Percentiles rank a stretch among this genome's conserved stretches.
Evolutionary conservation across 352 stramenopile species (phyloP).

Genomic region (Phytopythium delawarense): DNA sequence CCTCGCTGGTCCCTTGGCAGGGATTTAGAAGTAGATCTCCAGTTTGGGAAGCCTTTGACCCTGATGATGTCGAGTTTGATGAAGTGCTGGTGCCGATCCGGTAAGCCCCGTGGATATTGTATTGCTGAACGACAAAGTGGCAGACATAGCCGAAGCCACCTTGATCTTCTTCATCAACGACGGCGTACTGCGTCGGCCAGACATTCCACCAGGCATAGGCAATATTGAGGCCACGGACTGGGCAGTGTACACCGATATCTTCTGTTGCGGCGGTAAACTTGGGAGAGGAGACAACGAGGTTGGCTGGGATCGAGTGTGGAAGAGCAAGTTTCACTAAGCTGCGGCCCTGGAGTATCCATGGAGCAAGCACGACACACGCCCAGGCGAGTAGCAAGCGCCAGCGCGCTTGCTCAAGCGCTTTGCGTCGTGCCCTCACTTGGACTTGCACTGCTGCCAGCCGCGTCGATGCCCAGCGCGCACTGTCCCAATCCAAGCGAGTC

Average conservation of each 20-base stretch:
- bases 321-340: slow-evolving; percentile 26
- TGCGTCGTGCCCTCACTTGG: not conserved
- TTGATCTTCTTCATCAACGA: not conserved
- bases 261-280: not conserved
- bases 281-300: slow-evolving; percentile 5
- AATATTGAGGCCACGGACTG: slow-evolving; percentile 21
- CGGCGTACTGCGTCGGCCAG: slow-evolving; percentile 14
- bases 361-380: slow-evolving; percentile 1
- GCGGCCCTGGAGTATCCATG: slow-evolving; percentile 29
- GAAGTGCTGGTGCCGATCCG: not conserved
- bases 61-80: not conserved
- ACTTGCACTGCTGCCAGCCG: not conserved
- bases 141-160: slow-evolving; percentile 9
- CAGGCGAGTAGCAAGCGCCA: not conserved
- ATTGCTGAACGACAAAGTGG: slow-evolving; percentile 21
- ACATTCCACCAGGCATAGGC: slow-evolving; percentile 32
- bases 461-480: not conserved
- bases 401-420: not conserved
- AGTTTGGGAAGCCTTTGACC: not conserved
- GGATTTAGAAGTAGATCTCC: not conserved
- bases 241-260: slow-evolving; percentile 16
- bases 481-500: not conserved
- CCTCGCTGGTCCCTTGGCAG: not conserved
- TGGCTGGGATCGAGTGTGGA: slow-evolving; percentile 21
- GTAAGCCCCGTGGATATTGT: slow-evolving; percentile 7